Conservation (phyloP, 75 land plant species). For the Pinus taeda region DNA sequence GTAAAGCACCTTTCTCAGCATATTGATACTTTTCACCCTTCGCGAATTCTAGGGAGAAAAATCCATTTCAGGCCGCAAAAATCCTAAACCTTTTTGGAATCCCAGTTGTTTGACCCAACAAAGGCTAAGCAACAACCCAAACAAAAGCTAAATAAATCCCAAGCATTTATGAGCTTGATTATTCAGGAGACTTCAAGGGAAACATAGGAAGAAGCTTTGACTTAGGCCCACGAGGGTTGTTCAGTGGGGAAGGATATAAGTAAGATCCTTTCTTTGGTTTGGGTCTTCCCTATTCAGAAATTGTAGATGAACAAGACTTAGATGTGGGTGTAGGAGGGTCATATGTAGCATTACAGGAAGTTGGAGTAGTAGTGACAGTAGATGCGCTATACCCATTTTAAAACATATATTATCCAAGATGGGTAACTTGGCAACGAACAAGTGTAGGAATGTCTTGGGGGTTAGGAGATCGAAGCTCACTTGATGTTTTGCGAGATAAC, state of each 20-base stretch:
- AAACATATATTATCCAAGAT: conserved; percentile 20
- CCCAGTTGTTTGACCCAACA: too few relatives aligned
- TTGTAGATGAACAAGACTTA: neutral
- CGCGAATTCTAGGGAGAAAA: too few relatives aligned
- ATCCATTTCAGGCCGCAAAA: neutral
- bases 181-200: conserved; percentile 29
- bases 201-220: conserved; percentile 38
- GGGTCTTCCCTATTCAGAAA: conserved; percentile 9
- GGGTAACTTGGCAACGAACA: conserved; percentile 22
- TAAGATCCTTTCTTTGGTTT: conserved; percentile 23
- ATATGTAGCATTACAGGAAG: neutral
- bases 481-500: conserved; percentile 19
- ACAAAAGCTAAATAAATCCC: too few relatives aligned
- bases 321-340: conserved; percentile 14
- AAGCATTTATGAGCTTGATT: conserved; percentile 9
- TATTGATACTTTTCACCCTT: too few relatives aligned
- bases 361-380: conserved; percentile 1
- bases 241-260: conserved; percentile 27
- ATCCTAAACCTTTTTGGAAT: too few relatives aligned
- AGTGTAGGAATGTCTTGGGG: conserved; percentile 9
- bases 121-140: neutral
- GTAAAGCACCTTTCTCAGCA: too few relatives aligned
- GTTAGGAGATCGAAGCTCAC: conserved; percentile 9
- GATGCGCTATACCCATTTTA: conserved; percentile 12
- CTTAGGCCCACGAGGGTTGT: conserved; percentile 10